Percentiles rank a stretch among this genome's conserved stretches.
Conservation (phyloP, 306 rosid species). For the Casuarina glauca region DNA sequence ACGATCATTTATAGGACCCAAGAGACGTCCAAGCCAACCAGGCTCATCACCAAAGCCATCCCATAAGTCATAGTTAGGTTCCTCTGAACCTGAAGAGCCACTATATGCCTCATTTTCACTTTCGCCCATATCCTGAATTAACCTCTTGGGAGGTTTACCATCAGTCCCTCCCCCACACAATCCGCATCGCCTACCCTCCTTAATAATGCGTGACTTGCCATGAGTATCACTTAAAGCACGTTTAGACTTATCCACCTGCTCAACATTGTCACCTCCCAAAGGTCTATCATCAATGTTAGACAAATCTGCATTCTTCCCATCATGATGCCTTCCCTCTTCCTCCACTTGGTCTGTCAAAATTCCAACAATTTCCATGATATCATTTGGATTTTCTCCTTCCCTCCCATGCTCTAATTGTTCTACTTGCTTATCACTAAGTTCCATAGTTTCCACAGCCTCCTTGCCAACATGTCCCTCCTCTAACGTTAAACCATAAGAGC, state of each 20-base stretch:
- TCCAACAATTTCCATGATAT: constrained; percentile 40
- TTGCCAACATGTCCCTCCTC: constrained; percentile 40
- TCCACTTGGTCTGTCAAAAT: constrained; percentile 35
- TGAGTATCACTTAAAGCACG: constrained; percentile 30
- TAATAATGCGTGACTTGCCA: constrained; percentile 46
- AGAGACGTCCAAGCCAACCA: constrained; percentile 93
- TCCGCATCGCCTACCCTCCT: constrained; percentile 89
- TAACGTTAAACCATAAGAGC: constrained; percentile 27
- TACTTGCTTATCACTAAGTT: constrained; percentile 37
- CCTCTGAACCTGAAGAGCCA: constrained; percentile 83
- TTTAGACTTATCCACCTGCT: constrained; percentile 34
- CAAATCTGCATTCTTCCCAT: constrained; percentile 35
- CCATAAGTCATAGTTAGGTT: constrained; percentile 81
- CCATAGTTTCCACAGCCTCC: constrained; percentile 33
- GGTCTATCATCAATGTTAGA: constrained; percentile 30
- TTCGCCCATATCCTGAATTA: constrained; percentile 68
- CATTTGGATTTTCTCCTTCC: constrained; percentile 44
- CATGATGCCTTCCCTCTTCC: constrained; percentile 38
- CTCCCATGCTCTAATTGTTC: constrained; percentile 41
- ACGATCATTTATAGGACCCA: constrained; percentile 93
- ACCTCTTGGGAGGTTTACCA: constrained; percentile 82
- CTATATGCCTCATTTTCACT: constrained; percentile 82
- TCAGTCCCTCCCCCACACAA: constrained; percentile 96
- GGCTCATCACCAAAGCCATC: constrained; percentile 95
- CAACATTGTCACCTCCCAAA: constrained; percentile 31